phyloP scores from a whole-genome alignment of 805 yeast genomes.

The Yarrowia alimentaria region DNA sequence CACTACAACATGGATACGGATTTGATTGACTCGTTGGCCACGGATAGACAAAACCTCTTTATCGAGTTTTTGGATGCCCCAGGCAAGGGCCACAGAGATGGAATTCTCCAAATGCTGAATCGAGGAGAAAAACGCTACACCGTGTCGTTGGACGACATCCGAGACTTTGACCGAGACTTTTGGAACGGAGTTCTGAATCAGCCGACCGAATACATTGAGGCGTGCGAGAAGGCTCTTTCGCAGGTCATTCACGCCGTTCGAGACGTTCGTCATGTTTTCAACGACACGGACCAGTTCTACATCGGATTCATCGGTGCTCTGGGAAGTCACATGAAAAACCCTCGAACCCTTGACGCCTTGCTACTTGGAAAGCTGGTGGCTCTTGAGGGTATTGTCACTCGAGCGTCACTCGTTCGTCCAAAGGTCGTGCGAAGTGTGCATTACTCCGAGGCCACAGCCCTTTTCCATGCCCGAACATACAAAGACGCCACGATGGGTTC shows the following conservation, averaged over 20 bases:
- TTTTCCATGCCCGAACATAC: slow-evolving; percentile 88
- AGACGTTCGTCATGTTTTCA: slow-evolving; percentile 56
- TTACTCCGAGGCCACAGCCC: slow-evolving; percentile 78
- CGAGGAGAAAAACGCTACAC: slow-evolving; percentile 64
- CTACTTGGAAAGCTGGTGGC: slow-evolving; percentile 79
- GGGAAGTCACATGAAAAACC: slow-evolving; percentile 82
- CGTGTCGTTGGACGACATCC: slow-evolving; percentile 79
- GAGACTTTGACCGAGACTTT: slow-evolving; percentile 74
- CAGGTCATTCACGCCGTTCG: slow-evolving; percentile 74
- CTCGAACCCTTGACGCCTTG: slow-evolving; percentile 77
- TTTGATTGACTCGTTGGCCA: slow-evolving; percentile 11
- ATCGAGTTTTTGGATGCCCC: slow-evolving; percentile 18
- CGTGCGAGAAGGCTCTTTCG: slow-evolving; percentile 80
- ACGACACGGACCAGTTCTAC: slow-evolving; percentile 63
- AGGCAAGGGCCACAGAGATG: slow-evolving; percentile 44
- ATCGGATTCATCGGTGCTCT: slow-evolving; percentile 86
- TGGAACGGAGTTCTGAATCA: slow-evolving; percentile 72
- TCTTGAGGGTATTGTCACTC: slow-evolving; percentile 91
- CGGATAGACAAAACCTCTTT: slow-evolving; percentile 13
- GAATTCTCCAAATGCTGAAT: slow-evolving; percentile 69
- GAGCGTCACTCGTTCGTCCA: slow-evolving; percentile 91
- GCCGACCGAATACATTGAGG: slow-evolving; percentile 86
- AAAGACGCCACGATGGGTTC: slow-evolving; percentile 90
- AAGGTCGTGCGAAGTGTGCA: slow-evolving; percentile 89
- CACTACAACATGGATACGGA: too few relatives aligned